Evolutionary conservation across 2,329 filamentous ascomycete species (phyloP).

Genomic region (Dactylellina haptotyla): DNA sequence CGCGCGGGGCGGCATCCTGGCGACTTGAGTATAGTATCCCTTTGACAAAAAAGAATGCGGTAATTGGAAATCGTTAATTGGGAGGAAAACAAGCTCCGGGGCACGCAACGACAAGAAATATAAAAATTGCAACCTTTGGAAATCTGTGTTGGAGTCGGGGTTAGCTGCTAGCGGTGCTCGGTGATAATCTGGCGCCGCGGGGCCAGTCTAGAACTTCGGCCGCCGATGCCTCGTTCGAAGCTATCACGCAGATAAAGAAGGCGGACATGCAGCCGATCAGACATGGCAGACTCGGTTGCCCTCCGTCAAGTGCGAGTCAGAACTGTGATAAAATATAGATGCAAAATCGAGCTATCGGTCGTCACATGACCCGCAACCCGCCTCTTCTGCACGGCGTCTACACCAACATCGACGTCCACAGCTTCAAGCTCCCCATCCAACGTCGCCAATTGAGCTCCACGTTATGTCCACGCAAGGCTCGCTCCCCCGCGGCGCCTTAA

Average conservation of each 20-base stretch:
- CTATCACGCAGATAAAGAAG: too few species aligned
- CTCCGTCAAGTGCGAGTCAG: too few species aligned
- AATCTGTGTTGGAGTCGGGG: slow-evolving; percentile 30
- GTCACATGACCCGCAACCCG: slow-evolving; percentile 8
- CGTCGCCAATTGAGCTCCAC: background rate
- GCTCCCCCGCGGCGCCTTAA: slow-evolving; percentile 74
- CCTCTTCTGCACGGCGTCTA: slow-evolving; percentile 1
- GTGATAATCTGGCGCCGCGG: slow-evolving; percentile 18
- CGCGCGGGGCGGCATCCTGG: slow-evolving; percentile 35
- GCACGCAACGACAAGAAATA: too few species aligned
- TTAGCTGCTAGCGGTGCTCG: slow-evolving; percentile 7
- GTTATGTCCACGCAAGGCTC: slow-evolving; percentile 61
- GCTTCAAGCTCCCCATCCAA: background rate
- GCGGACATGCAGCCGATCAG: too few species aligned
- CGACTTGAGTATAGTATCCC: too few species aligned
- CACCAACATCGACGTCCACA: background rate
- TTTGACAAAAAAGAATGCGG: too few species aligned
- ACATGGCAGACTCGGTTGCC: too few species aligned
- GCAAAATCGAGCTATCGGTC: background rate
- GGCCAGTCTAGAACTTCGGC: background rate
- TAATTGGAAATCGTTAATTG: too few species aligned
- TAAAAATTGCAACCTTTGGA: slow-evolving; percentile 37
- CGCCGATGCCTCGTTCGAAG: too few species aligned
- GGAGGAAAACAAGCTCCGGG: too few species aligned
- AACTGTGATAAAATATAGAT: background rate